These are phyloP conservation scores for Ceratobasidium sp. DNA, from an alignment of 1,284 basidiomycete species.

Conservation along the genomic window DNA sequence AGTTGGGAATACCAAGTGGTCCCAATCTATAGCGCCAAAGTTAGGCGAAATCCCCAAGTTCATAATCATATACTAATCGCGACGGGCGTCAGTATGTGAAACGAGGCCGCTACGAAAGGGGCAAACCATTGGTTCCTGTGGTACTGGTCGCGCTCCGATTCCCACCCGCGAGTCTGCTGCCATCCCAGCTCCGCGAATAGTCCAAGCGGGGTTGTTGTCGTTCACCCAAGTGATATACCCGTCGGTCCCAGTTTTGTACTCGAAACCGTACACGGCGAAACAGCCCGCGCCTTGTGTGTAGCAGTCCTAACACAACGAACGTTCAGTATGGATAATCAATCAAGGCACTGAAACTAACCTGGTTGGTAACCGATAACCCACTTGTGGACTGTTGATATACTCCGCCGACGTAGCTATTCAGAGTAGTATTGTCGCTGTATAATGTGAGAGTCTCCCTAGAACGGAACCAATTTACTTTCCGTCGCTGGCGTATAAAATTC, in stretches of 20 bases:
- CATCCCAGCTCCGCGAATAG: conserved; percentile 77
- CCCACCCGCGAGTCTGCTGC: conserved; percentile 73
- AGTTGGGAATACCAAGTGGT: conserved; percentile 61
- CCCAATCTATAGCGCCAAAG: conserved; percentile 79
- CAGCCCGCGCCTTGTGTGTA: conserved; percentile 53
- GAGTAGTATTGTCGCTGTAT: conserved; percentile 54
- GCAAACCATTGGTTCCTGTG: conserved; percentile 86
- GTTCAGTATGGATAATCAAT: not conserved
- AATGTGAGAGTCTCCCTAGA: conserved; percentile 28
- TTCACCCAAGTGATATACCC: conserved; percentile 88
- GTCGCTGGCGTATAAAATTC: not conserved
- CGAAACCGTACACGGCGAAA: conserved; percentile 73
- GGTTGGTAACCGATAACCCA: conserved; percentile 63
- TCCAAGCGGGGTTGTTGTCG: conserved; percentile 78
- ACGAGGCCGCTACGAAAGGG: not conserved
- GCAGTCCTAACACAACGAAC: conserved; percentile 3
- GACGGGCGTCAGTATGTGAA: not conserved
- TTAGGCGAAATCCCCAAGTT: conserved; percentile 88
- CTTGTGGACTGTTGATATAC: conserved; percentile 77
- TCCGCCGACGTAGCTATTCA: conserved; percentile 69
- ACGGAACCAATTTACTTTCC: not conserved
- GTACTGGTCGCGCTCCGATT: conserved; percentile 80
- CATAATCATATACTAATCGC: conserved; percentile 75
- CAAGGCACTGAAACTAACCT: conserved; percentile 58
- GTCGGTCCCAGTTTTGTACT: conserved; percentile 69